Percentiles rank a stretch among this genome's conserved stretches.
Evolutionary conservation across 169 alveolate genomes (phyloP).

Genomic region (Plasmodium falciparum): DNA sequence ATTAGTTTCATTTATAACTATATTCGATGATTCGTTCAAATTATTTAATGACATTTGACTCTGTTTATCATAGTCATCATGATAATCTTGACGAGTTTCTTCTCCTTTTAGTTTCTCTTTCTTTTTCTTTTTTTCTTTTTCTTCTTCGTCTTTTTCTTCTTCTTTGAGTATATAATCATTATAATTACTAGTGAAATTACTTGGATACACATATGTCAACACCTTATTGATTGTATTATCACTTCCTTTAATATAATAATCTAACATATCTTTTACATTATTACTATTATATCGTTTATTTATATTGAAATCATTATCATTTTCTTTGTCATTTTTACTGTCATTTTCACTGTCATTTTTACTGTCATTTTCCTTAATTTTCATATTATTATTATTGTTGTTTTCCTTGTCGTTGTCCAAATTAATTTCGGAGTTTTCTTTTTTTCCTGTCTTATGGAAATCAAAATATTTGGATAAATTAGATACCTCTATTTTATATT

Average conservation of each 20-base stretch:
- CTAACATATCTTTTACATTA: too few species aligned
- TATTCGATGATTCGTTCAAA: slow-evolving; percentile 32
- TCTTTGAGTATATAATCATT: not conserved
- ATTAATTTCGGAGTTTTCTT: not conserved
- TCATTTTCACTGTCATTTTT: not conserved
- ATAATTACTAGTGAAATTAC: not conserved
- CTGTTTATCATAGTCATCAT: slow-evolving; percentile 7
- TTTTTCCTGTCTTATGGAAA: slow-evolving; percentile 27
- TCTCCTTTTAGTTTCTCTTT: not conserved
- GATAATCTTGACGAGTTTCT: not conserved
- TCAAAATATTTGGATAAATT: slow-evolving; percentile 58
- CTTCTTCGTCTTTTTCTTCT: not conserved
- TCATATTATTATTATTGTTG: not conserved
- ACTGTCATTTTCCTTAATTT: not conserved
- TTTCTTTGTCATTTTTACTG: not conserved
- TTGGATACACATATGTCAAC: not conserved
- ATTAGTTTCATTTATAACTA: slow-evolving; percentile 36
- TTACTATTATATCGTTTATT: not conserved
- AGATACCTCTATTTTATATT: slow-evolving; percentile 53
- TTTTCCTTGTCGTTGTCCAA: not conserved
- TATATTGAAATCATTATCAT: not conserved
- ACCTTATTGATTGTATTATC: too few species aligned
- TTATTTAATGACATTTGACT: not conserved
- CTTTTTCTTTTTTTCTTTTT: not conserved
- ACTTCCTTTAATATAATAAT: too few species aligned